phyloP scores from a whole-genome alignment of 2,329 filamentous ascomycete species.

The Clonostachys sp. region DNA sequence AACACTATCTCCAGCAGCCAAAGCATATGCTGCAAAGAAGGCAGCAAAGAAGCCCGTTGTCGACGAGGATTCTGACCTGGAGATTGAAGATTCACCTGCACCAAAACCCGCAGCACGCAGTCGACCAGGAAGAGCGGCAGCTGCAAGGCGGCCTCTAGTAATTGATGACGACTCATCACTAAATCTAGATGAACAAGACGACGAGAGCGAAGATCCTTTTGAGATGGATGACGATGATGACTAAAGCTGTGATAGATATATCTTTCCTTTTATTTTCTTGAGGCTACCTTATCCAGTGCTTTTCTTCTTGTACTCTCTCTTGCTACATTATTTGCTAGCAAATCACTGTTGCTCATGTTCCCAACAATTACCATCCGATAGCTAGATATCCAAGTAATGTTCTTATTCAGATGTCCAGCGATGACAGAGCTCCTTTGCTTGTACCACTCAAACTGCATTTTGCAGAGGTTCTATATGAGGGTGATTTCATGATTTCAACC shows the following conservation, averaged over 20 bases:
- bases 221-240: slow-evolving; percentile 38
- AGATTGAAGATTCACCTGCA: slow-evolving; percentile 30
- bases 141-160: slow-evolving; percentile 24
- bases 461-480: too few species aligned
- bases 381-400: too few species aligned
- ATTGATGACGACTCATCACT: slow-evolving; percentile 29
- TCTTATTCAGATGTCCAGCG: too few species aligned
- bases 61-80: slow-evolving; percentile 36
- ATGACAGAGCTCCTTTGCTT: too few species aligned
- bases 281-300: too few species aligned
- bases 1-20: slow-evolving; percentile 62
- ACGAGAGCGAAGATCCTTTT: slow-evolving; percentile 40
- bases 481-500: too few species aligned
- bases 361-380: too few species aligned
- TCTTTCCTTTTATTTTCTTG: background rate
- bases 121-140: slow-evolving; percentile 42
- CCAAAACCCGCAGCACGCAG: slow-evolving; percentile 30
- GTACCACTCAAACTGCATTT: too few species aligned
- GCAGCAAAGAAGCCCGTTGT: slow-evolving; percentile 24
- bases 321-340: too few species aligned
- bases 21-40: slow-evolving; percentile 56
- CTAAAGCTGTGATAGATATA: slow-evolving; percentile 7
- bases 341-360: too few species aligned
- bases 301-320: too few species aligned
- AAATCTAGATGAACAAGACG: slow-evolving; percentile 15